Conservation (phyloP, 768 basidiomycete genomes). For the Rhodotorula toruloides region DNA sequence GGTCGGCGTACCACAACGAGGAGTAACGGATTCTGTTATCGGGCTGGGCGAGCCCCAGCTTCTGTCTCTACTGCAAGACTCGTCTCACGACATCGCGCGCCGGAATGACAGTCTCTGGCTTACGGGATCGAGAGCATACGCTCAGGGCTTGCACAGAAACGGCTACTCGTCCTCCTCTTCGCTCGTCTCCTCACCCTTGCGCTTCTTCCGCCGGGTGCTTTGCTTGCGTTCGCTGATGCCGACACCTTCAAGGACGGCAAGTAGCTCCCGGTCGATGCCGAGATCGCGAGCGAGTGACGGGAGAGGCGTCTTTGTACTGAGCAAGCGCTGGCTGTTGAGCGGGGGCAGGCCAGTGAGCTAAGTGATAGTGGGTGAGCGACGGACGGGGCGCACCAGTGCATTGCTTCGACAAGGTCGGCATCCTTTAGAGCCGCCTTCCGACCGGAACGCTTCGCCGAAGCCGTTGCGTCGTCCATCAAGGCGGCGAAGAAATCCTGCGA, state of each 20-base stretch:
- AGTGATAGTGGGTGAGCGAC: too few species aligned
- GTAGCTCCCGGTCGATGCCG: slow-evolving; percentile 21
- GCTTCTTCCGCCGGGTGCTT: neutral
- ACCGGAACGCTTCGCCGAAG: neutral
- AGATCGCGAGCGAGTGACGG: slow-evolving; percentile 13
- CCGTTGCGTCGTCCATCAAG: slow-evolving; percentile 3
- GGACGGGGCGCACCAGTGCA: neutral
- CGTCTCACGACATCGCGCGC: too few species aligned
- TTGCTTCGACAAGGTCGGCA: neutral
- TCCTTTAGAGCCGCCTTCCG: neutral
- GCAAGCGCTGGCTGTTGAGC: slow-evolving; percentile 9
- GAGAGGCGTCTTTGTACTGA: neutral
- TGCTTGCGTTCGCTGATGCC: neutral
- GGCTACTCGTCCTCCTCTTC: neutral
- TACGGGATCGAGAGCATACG: too few species aligned
- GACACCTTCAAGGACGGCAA: neutral
- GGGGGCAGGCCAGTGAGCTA: too few species aligned
- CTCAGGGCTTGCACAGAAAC: too few species aligned
- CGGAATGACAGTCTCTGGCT: too few species aligned
- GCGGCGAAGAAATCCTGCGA: slow-evolving; percentile 19
- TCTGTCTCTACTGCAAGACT: too few species aligned
- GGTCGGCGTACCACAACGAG: slow-evolving; percentile 34
- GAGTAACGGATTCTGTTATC: too few species aligned
- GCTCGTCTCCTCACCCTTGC: neutral
- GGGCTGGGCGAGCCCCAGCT: too few species aligned